Conservation (phyloP, 805 yeast genomes). For the Wickerhamiella kurtzmanii region DNA sequence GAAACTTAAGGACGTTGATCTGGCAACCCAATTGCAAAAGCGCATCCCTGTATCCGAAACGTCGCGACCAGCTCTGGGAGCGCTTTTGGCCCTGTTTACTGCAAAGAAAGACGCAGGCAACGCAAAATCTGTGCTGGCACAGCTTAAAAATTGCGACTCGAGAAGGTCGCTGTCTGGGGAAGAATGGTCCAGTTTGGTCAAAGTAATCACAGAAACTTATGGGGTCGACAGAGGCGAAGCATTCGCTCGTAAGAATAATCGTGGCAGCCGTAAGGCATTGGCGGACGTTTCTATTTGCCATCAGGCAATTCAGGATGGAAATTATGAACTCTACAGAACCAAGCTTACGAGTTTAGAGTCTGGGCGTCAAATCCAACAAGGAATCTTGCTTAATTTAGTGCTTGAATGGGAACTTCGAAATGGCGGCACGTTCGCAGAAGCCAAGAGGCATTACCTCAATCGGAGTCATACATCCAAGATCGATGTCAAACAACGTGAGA, state of each 20-base stretch:
- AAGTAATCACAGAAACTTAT: conserved; percentile 3
- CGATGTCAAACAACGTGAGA: conserved; percentile 10
- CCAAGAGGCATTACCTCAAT: conserved; percentile 15
- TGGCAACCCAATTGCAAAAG: neutral
- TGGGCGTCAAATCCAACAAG: conserved; percentile 3
- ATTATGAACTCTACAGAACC: neutral
- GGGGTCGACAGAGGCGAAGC: conserved; percentile 3
- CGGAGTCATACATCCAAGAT: conserved; percentile 1
- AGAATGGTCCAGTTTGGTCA: conserved; percentile 11
- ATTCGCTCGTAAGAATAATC: neutral
- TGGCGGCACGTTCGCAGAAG: conserved; percentile 10
- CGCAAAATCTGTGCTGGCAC: conserved; percentile 1
- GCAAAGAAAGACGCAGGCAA: neutral
- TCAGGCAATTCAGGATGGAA: conserved; percentile 9
- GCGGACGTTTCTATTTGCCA: conserved; percentile 10
- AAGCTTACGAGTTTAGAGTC: neutral
- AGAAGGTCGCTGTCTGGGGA: conserved; percentile 14
- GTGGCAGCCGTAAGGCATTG: neutral
- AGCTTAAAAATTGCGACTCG: conserved; percentile 2
- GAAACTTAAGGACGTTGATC: conserved; percentile 4
- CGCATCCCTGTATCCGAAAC: neutral
- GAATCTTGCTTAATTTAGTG: conserved; percentile 12
- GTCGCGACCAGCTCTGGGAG: neutral
- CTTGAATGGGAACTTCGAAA: conserved; percentile 17
- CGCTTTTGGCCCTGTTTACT: neutral